phyloP scores from a whole-genome alignment of 2,329 filamentous ascomycete species.

The Fusarium verticillioides region DNA sequence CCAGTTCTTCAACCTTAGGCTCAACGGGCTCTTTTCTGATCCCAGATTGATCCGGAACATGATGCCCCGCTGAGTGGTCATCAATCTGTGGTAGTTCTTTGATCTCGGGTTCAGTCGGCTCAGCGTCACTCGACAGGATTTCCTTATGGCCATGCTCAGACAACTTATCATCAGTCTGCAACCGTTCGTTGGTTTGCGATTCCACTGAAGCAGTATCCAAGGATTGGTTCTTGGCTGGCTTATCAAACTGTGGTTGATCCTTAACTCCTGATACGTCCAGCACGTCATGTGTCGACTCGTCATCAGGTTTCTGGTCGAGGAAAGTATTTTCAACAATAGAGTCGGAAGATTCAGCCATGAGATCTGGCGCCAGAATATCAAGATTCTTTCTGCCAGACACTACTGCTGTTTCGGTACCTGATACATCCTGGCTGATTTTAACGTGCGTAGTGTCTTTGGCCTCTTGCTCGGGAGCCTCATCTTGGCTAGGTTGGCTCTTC shows the following conservation, averaged over 20 bases:
- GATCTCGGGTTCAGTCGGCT: background rate
- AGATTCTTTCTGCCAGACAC: background rate
- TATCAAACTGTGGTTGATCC: background rate
- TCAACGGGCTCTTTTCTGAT: background rate
- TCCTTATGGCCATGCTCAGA: background rate
- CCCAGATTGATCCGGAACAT: background rate
- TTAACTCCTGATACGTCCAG: background rate
- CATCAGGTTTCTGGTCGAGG: background rate
- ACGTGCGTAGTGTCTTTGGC: conserved; percentile 1
- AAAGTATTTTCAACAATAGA: background rate
- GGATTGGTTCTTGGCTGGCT: background rate
- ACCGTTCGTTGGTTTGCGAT: background rate
- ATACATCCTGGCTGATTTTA: conserved; percentile 1
- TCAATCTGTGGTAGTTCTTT: background rate
- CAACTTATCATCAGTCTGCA: background rate
- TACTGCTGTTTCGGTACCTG: background rate
- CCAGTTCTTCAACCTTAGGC: background rate
- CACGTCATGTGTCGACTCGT: background rate
- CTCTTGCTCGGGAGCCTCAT: conserved; percentile 13
- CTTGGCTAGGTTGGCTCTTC: conserved; percentile 23
- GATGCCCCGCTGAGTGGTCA: background rate
- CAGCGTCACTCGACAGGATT: background rate
- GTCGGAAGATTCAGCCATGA: background rate
- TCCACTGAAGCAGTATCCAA: background rate
- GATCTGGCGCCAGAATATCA: background rate